phyloP scores from a whole-genome alignment of 1,139 yeast species.

The Debaryomyces coudertii region DNA sequence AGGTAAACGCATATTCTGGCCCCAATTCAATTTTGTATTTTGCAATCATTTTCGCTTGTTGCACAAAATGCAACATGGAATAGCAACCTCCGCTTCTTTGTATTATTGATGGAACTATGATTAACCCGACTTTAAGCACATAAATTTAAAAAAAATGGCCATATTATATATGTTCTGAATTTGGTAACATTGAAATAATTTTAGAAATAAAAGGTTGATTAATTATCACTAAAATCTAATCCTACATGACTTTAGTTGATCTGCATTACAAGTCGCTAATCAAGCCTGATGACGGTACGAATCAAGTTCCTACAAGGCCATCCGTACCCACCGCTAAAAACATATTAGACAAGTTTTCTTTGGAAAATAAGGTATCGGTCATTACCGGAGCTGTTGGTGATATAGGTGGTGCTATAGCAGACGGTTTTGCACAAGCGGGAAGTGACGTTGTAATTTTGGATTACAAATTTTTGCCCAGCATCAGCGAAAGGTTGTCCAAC shows the following conservation, averaged over 20 bases:
- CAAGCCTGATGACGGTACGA: not conserved
- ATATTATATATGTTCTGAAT: too few species aligned
- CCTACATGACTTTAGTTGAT: constrained; percentile 5
- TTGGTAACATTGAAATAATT: not conserved
- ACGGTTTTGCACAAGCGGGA: constrained; percentile 83
- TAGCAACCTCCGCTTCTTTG: not conserved
- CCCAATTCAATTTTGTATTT: not conserved
- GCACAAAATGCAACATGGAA: not conserved
- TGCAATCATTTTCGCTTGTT: not conserved
- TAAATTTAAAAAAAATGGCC: too few species aligned
- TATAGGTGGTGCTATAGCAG: constrained; percentile 78
- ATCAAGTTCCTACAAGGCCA: constrained; percentile 26
- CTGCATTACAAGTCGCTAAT: constrained; percentile 3
- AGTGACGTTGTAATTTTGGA: constrained; percentile 82
- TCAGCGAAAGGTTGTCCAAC: constrained; percentile 56
- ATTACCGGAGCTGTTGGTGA: constrained; percentile 85
- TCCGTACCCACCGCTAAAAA: constrained; percentile 25
- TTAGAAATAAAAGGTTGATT: not conserved
- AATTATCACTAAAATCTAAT: too few species aligned
- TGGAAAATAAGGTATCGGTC: constrained; percentile 78
- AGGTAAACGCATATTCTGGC: not conserved
- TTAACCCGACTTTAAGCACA: not conserved
- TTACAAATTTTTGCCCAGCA: constrained; percentile 45
- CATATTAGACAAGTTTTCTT: constrained; percentile 53
- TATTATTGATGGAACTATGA: too few species aligned